Evolutionary conservation across 2,329 filamentous ascomycete species (phyloP), one percentile per base, ranked within the genome.

Genomic region (Verticillium isaacii): DNA sequence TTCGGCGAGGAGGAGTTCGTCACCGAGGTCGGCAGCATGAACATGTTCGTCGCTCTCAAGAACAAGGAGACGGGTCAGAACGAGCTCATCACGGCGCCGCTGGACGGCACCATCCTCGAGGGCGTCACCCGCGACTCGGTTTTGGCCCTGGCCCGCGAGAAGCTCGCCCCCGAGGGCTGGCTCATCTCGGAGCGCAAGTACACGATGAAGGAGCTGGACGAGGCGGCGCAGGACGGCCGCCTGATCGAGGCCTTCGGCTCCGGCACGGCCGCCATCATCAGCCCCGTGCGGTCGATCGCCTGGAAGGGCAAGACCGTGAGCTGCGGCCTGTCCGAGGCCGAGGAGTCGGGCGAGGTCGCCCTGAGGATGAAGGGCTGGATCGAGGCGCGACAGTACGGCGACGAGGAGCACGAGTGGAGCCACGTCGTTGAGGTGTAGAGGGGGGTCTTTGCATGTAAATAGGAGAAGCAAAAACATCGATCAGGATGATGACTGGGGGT

Each of bases 1-100:
- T 99, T 98, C 73, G 93, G 93, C 54, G 89, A 96, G 72, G 92
- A 98, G 77, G 92, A 98, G 75, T 97, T 89, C 72, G 89, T 98
- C 62, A 99, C 95, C 56, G 95, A 99, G 78, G 95, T 97, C 61
- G 95, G 95, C 71, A 98, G 95, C 62, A 99, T 99, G 95, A 99
- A 99, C 79, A 88, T 99, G 74, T 99, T 98, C 72, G 89, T 90
- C 36, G 93, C 90, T 52, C 78, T 98, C 69, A 88, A 87, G 79
- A 88, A 96, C 81, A 91, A 91, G 82, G 84, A 91, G 75, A 95
- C 92, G 14, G 95, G 94, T 8, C 85, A 93, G 79, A 94, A 93
- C 72, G 93, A 97, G 81, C 85, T 99, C 60, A 76, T 97, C 70
- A 99, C 95, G n/a, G 92, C 94, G 41, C 95, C 95, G 29, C 84